Evolutionary conservation across 2,329 filamentous ascomycete species (phyloP).

Genomic region (Pezicula carpinea): DNA sequence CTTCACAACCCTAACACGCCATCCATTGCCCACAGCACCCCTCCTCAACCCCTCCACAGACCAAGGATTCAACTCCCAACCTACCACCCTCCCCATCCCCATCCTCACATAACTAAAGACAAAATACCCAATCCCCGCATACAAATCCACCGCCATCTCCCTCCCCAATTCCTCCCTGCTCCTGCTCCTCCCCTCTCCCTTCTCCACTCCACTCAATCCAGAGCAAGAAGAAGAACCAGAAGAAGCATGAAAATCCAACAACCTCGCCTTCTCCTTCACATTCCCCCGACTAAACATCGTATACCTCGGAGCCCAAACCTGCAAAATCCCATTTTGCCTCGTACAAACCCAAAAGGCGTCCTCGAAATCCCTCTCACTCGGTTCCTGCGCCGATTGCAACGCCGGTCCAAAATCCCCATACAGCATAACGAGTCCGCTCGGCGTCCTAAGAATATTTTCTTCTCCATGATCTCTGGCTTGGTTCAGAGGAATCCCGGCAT

Average conservation of each 20-base stretch:
- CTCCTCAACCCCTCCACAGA: conserved; percentile 77
- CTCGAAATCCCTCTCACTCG: conserved; percentile 48
- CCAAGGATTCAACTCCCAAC: conserved; percentile 90
- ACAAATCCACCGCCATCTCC: conserved; percentile 65
- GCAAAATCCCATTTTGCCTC: conserved; percentile 72
- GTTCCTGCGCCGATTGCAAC: conserved; percentile 6
- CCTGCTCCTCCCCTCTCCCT: conserved; percentile 1
- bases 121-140: conserved; percentile 93
- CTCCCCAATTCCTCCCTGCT: conserved; percentile 5
- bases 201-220: not conserved
- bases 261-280: conserved; percentile 77
- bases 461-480: conserved; percentile 15
- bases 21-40: conserved; percentile 67
- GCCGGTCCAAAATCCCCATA: conserved; percentile 68
- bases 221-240: not conserved
- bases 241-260: conserved; percentile 49
- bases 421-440: conserved; percentile 63
- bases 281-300: conserved; percentile 96
- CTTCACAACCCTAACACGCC: conserved; percentile 52
- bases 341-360: conserved; percentile 74
- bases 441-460: conserved; percentile 71
- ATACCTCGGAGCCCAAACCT: conserved; percentile 83
- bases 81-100: conserved; percentile 65
- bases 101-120: conserved; percentile 74
- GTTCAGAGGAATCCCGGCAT: conserved; percentile 55